phyloP scores from a whole-genome alignment of 2,329 filamentous ascomycete genomes.

The Beauveria brongniartii region DNA sequence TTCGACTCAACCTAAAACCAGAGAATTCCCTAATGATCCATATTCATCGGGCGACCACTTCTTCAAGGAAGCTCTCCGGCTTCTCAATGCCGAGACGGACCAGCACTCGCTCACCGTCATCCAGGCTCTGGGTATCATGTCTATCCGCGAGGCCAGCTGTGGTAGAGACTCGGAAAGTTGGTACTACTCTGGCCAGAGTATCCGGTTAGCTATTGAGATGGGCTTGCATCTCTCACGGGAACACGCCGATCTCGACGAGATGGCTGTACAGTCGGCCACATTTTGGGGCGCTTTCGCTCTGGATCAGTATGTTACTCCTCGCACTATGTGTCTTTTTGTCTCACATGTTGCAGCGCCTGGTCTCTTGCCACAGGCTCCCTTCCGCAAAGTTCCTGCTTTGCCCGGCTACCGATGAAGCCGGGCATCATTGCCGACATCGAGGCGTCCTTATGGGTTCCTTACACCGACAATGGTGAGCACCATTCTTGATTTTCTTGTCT shows the following conservation, averaged over 20 bases:
- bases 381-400: conserved; percentile 51
- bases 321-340: conserved; percentile 15
- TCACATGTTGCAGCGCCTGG: conserved; percentile 43
- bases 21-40: conserved; percentile 53
- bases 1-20: conserved; percentile 55
- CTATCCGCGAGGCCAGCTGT: conserved; percentile 64
- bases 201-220: conserved; percentile 64
- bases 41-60: conserved; percentile 65
- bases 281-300: conserved; percentile 57
- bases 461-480: conserved; percentile 48
- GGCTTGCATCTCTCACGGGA: conserved; percentile 51
- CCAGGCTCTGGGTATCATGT: conserved; percentile 70
- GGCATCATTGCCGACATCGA: conserved; percentile 53
- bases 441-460: conserved; percentile 51
- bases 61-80: conserved; percentile 58
- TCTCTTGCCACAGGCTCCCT: conserved; percentile 55
- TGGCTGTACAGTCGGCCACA: conserved; percentile 51
- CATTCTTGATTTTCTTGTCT: no score
- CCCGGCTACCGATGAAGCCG: conserved; percentile 50
- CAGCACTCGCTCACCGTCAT: conserved; percentile 61
- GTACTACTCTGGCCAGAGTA: conserved; percentile 64
- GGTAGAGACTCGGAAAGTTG: conserved; percentile 66
- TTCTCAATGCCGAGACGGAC: conserved; percentile 50
- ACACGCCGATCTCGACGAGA: conserved; percentile 43
- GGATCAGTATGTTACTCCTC: conserved; percentile 46